A percentile compares a stretch with the other conserved stretches of the same genome.
Evolutionary conservation across 2,329 filamentous ascomycete species (phyloP).

Genomic region (Fusarium decemcellulare): DNA sequence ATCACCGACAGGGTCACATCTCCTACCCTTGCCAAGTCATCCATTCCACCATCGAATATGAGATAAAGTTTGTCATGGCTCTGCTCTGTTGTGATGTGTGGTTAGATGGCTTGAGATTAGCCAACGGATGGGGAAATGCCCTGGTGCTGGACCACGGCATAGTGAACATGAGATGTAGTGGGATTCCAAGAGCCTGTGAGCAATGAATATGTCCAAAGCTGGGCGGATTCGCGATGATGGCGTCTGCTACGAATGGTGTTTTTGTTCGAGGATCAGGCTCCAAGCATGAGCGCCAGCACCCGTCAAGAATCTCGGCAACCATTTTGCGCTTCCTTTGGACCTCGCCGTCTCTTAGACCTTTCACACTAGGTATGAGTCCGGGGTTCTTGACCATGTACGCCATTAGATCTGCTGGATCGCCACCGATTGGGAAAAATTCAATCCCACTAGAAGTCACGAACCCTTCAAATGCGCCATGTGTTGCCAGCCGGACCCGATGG

Average conservation of each 20-base stretch:
- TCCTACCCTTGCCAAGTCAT: slow-evolving; percentile 79
- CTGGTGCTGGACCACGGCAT: slow-evolving; percentile 82
- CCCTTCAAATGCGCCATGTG: slow-evolving; percentile 66
- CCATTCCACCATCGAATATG: slow-evolving; percentile 80
- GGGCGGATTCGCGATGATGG: slow-evolving; percentile 55
- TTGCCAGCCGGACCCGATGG: slow-evolving; percentile 81
- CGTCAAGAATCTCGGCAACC: slow-evolving; percentile 47
- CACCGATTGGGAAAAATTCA: slow-evolving; percentile 68
- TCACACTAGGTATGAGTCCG: slow-evolving; percentile 47
- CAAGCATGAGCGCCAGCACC: slow-evolving; percentile 49
- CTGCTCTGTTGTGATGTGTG: too few relatives aligned
- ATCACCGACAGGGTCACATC: too few relatives aligned
- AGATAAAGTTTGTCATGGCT: slow-evolving; percentile 70
- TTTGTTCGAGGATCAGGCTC: slow-evolving; percentile 10
- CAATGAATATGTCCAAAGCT: slow-evolving; percentile 32
- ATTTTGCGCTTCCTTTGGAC: slow-evolving; percentile 45
- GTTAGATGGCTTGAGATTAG: slow-evolving; percentile 71
- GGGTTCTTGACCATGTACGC: slow-evolving; percentile 50
- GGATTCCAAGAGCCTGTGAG: slow-evolving; percentile 17
- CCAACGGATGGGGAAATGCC: slow-evolving; percentile 80
- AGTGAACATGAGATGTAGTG: slow-evolving; percentile 30
- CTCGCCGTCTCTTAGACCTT: slow-evolving; percentile 45
- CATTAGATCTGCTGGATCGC: slow-evolving; percentile 56
- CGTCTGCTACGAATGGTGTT: slow-evolving; percentile 61
- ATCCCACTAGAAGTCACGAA: slow-evolving; percentile 64